phyloP scores from a whole-genome alignment of 2,329 filamentous ascomycete genomes.

The Endocalyx cinctus region DNA sequence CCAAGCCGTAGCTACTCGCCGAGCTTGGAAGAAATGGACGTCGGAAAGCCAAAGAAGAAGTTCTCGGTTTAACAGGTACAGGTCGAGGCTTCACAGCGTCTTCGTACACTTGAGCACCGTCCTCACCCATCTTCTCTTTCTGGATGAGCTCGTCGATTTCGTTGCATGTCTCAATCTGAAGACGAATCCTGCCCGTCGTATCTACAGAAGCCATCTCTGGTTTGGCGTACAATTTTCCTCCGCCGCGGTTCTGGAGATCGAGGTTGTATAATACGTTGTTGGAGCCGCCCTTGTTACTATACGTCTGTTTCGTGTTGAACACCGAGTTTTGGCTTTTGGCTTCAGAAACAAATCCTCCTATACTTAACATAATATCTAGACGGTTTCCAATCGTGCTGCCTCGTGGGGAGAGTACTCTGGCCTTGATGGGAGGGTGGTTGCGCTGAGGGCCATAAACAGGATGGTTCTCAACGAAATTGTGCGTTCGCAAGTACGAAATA shows the following conservation, averaged over 20 bases:
- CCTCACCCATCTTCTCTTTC: constrained; percentile 39
- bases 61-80: too few species aligned
- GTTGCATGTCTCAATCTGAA: too few species aligned
- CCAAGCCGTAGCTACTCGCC: too few species aligned
- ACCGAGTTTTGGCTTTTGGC: constrained; percentile 37
- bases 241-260: constrained; percentile 45
- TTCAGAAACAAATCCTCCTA: constrained; percentile 50
- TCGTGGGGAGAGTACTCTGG: constrained; percentile 48
- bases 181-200: constrained; percentile 43
- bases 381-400: too few species aligned
- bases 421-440: constrained; percentile 42
- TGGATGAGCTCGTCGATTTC: constrained; percentile 38
- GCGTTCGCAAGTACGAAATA: constrained; percentile 56
- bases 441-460: constrained; percentile 56
- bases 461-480: constrained; percentile 53
- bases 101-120: too few species aligned
- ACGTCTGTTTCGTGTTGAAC: constrained; percentile 28
- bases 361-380: constrained; percentile 48
- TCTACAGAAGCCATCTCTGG: constrained; percentile 45
- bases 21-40: too few species aligned
- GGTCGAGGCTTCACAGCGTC: too few species aligned
- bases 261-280: constrained; percentile 34
- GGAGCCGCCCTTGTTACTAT: constrained; percentile 9
- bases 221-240: constrained; percentile 52
- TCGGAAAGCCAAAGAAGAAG: too few species aligned